Percentiles rank a stretch among this genome's conserved stretches.
phyloP scores from a whole-genome alignment of 495 filamentous ascomycete genomes.

The Aspergillus wentii region DNA sequence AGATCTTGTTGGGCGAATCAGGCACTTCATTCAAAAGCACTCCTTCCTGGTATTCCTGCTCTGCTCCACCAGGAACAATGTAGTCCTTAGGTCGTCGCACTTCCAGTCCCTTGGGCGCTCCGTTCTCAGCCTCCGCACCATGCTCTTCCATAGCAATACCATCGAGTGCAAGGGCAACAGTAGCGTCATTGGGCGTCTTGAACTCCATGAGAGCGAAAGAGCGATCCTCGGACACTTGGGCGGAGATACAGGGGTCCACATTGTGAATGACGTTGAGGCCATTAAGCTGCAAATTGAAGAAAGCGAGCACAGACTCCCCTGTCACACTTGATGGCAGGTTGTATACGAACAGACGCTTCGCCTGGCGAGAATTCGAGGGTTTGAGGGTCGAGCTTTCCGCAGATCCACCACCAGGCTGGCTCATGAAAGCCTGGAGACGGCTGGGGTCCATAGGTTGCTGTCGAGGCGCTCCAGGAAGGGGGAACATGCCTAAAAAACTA shows the following conservation, averaged over 20 bases:
- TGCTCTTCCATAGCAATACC: conserved; percentile 82
- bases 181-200: conserved; percentile 80
- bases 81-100: conserved; percentile 96
- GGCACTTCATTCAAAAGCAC: conserved; percentile 75
- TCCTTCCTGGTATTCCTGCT: conserved; percentile 70
- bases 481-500: conserved; percentile 73
- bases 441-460: conserved; percentile 96
- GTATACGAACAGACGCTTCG: conserved; percentile 82
- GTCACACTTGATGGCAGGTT: conserved; percentile 68
- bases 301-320: conserved; percentile 68
- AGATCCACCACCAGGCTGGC: conserved; percentile 71
- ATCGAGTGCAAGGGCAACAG: conserved; percentile 84
- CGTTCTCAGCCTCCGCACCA: conserved; percentile 51
- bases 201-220: conserved; percentile 88
- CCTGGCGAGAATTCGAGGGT: conserved; percentile 86
- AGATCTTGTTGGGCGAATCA: conserved; percentile 93
- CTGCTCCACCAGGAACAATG: conserved; percentile 84
- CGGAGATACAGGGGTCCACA: conserved; percentile 81
- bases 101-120: conserved; percentile 58
- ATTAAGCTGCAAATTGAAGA: conserved; percentile 96
- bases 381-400: conserved; percentile 76
- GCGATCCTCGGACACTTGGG: conserved; percentile 72
- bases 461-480: conserved; percentile 88
- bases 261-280: conserved; percentile 84
- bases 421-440: conserved; percentile 93